Base-by-base conservation (phyloP, 2,329 filamentous ascomycete genomes). In the Ceratocystis albifundus region DNA sequence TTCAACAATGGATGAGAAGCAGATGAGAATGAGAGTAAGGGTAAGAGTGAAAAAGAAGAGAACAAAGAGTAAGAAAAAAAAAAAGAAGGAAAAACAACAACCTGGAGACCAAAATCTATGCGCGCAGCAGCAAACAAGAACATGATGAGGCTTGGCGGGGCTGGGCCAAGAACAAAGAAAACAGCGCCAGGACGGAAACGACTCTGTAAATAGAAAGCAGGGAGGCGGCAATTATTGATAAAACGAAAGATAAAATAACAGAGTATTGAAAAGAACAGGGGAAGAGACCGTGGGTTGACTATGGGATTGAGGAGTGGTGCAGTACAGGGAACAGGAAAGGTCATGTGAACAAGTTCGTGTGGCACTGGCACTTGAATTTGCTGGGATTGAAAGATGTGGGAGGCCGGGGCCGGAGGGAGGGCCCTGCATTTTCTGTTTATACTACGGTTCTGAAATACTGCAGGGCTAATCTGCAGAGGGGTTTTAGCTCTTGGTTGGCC, bases 401-500 rank as follows among this genome's bases (percentile, higher is more conserved):
- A 20, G 53, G 53, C 53, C 53, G 20, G 64, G 30, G 17, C 46
- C 57, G 36, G 65, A 63, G 55, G 65, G 32, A 41, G 64, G 22
- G 30, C 20, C 20, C 32, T 44, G 61, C 62, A 41, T 64, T 62
- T 36, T n/a, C 55, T 59, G 61, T 65, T 41, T 41, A 41, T 12
- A 12, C 36, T 41, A 12, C 36, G 10, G 8, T 41, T 41, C 36
- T 41, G 36, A 12, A 41, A 41, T 41, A 41, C 8, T 41, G 36
- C 36, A 41, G 36, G 36, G 36, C 36, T 12, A 41, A 41, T 41
- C 10, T 41, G 36, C 36, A 41, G 36, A 67, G 61, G 64, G 65
- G 59, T 36, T 59, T 50, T 59, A 25, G 48, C 20, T 25, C 25
- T 30, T 6, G 66, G 64, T 62, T 66, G 68, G 65, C 67, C 69